phyloP scores from a whole-genome alignment of 176 grass and related monocot genomes.

The Melocanna baccifera region DNA sequence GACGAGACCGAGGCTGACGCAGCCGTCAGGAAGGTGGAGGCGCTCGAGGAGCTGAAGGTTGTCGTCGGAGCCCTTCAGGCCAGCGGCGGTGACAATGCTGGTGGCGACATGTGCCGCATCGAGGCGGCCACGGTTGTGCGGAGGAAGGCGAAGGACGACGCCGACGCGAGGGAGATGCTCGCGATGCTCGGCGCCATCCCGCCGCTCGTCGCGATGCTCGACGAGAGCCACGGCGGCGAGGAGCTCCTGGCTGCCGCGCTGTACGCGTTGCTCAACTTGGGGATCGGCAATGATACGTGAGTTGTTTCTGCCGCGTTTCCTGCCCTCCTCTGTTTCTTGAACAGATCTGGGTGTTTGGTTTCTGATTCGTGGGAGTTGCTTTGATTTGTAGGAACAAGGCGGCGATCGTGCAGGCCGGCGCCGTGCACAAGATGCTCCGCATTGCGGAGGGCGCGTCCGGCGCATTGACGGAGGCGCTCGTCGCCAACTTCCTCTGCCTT shows the following conservation, averaged over 20 bases:
- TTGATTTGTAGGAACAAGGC: conserved; percentile 69
- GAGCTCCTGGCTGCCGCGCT: conserved; percentile 49
- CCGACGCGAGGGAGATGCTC: conserved; percentile 69
- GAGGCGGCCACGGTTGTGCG: conserved; percentile 63
- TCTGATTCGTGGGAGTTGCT: neutral
- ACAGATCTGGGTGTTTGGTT: conserved; percentile 37
- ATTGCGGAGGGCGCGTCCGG: conserved; percentile 35
- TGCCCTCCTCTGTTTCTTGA: conserved; percentile 27
- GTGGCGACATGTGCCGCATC: neutral
- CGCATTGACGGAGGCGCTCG: conserved; percentile 48
- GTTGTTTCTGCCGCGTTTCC: neutral
- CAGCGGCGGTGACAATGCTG: neutral
- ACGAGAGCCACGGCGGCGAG: conserved; percentile 23
- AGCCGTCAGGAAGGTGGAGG: conserved; percentile 25
- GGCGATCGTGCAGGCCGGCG: conserved; percentile 84
- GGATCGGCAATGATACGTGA: conserved; percentile 90
- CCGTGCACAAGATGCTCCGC: conserved; percentile 88
- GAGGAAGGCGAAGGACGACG: conserved; percentile 76
- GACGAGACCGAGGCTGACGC: conserved; percentile 14
- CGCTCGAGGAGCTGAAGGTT: conserved; percentile 51
- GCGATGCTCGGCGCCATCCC: conserved; percentile 86
- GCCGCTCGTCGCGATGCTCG: conserved; percentile 77
- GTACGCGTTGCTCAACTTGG: conserved; percentile 90
- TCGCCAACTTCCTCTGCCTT: conserved; percentile 91
- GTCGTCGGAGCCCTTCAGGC: conserved; percentile 48